Evolutionary conservation across 768 basidiomycete species (phyloP).

Genomic region (Naganishia vaughanmartiniae): DNA sequence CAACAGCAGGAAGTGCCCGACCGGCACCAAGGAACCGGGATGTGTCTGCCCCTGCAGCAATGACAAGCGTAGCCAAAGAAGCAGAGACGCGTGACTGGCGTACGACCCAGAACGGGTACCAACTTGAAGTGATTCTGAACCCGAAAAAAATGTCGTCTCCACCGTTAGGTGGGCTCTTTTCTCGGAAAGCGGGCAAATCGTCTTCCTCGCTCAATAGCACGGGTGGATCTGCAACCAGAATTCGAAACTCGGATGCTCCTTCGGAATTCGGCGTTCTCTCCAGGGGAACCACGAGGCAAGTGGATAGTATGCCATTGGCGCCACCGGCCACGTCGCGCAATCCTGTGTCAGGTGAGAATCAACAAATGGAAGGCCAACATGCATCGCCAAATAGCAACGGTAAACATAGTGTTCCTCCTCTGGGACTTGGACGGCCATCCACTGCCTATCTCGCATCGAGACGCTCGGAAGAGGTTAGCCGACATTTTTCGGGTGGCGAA

Average conservation of each 20-base stretch:
- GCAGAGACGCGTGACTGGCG: background rate
- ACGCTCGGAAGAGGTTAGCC: constrained; percentile 25
- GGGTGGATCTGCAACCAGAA: background rate
- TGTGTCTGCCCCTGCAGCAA: constrained; percentile 4
- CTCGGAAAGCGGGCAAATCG: constrained; percentile 2
- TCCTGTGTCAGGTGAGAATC: background rate
- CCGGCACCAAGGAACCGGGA: background rate
- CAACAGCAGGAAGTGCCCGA: background rate
- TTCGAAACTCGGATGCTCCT: background rate
- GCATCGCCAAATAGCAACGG: background rate
- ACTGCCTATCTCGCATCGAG: background rate
- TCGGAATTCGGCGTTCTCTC: constrained; percentile 17
- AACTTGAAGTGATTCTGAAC: background rate
- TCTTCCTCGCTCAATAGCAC: constrained; percentile 11
- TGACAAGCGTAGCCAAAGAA: background rate
- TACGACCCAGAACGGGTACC: background rate
- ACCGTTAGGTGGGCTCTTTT: constrained; percentile 11
- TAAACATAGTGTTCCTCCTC: background rate
- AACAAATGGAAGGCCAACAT: background rate
- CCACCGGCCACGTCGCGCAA: background rate
- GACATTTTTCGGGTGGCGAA: constrained; percentile 1
- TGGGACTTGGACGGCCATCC: constrained; percentile 9
- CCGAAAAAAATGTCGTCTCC: constrained; percentile 16
- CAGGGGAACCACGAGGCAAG: background rate
- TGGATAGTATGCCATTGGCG: background rate